Evolutionary conservation across 169 alveolate species (phyloP).

Genomic region (Cryptosporidium meleagridis): DNA sequence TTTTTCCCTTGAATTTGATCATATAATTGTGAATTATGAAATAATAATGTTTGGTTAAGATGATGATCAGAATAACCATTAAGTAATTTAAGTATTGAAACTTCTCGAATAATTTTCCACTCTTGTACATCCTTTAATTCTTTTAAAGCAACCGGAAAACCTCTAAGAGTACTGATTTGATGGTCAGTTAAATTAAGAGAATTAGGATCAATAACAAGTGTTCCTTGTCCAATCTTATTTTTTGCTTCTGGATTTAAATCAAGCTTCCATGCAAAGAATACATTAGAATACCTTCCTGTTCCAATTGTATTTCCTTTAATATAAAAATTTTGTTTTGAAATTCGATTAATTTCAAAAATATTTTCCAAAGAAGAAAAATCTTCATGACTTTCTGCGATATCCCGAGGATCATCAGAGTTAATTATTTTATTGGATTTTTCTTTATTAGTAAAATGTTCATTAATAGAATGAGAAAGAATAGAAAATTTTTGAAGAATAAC

Average conservation of each 20-base stretch:
- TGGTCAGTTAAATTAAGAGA: not conserved
- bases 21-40: not conserved
- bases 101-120: constrained; percentile 52
- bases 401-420: too few relatives aligned
- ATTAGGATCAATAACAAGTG: not conserved
- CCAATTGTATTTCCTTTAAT: constrained; percentile 41
- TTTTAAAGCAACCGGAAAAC: constrained; percentile 52
- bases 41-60: too few relatives aligned
- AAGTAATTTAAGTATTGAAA: constrained; percentile 19
- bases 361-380: not conserved
- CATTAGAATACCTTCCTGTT: constrained; percentile 53
- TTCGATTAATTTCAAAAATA: not conserved
- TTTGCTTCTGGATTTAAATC: not conserved
- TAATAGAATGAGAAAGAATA: not conserved
- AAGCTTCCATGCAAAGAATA: constrained; percentile 33
- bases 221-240: not conserved
- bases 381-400: not conserved
- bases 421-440: too few relatives aligned
- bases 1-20: not conserved
- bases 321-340: not conserved
- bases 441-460: too few relatives aligned
- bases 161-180: constrained; percentile 8
- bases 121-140: constrained; percentile 30
- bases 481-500: not conserved
- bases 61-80: not conserved